These are phyloP conservation scores for Trichoderma gamsii DNA, from an alignment of 495 filamentous ascomycete species.

Conservation along the genomic window DNA sequence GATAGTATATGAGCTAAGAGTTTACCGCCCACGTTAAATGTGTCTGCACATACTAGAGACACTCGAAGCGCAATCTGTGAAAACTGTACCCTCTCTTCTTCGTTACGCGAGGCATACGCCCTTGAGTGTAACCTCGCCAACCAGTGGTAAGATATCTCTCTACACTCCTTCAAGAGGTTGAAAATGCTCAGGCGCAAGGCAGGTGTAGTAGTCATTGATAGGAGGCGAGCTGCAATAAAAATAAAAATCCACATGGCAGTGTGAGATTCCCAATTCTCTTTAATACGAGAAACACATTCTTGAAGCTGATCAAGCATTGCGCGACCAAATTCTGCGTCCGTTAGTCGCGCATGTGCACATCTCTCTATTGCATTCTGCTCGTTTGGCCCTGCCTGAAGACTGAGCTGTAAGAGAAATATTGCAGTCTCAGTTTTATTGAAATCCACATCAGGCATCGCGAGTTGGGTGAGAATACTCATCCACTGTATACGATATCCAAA, in stretches of 20 bases:
- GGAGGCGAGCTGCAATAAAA: not conserved
- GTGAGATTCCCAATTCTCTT: slow-evolving; percentile 46
- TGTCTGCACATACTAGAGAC: not conserved
- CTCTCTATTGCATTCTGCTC: not conserved
- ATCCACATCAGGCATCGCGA: slow-evolving; percentile 31
- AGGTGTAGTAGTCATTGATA: not conserved
- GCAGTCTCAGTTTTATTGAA: slow-evolving; percentile 34
- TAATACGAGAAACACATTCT: slow-evolving; percentile 21
- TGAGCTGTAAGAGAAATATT: slow-evolving; percentile 37
- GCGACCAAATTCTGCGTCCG: not conserved
- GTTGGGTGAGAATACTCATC: slow-evolving; percentile 39
- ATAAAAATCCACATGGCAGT: not conserved
- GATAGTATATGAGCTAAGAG: slow-evolving; percentile 26
- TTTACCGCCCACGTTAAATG: slow-evolving; percentile 32
- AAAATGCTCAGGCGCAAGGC: not conserved
- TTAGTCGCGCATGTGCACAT: not conserved
- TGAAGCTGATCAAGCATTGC: not conserved
- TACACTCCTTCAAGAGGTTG: not conserved
- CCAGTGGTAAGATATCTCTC: not conserved
- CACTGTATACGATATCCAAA: slow-evolving; percentile 40
- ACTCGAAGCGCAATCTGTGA: not conserved
- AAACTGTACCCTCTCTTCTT: not conserved
- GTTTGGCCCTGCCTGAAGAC: slow-evolving; percentile 33
- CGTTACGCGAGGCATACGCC: not conserved
- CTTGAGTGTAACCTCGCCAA: not conserved